These are phyloP conservation scores for Chlorella sp. DNA, from an alignment of 139 green algal genomes.

Conservation along the genomic window DNA sequence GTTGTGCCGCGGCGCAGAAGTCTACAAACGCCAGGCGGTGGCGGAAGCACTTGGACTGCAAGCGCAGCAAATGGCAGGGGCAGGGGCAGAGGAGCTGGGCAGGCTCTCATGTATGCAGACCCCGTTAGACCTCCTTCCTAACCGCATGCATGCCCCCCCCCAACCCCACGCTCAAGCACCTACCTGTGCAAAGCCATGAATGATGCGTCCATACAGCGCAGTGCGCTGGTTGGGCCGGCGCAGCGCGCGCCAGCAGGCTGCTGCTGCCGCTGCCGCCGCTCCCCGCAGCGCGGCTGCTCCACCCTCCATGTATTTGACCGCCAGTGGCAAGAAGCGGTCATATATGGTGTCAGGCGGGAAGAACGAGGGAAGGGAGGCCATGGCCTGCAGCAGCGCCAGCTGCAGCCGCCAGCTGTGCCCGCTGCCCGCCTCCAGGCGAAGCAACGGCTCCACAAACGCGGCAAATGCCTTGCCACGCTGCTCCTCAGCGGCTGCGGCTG, in stretches of 20 bases:
- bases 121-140: too few species aligned
- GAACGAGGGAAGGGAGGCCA: conserved; percentile 51
- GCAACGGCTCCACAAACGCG: conserved; percentile 61
- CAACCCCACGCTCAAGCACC: neutral
- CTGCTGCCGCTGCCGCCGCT: conserved; percentile 57
- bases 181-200: conserved; percentile 68
- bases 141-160: too few species aligned
- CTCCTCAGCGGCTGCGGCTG: neutral
- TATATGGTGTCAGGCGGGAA: conserved; percentile 48
- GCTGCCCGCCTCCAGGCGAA: conserved; percentile 50
- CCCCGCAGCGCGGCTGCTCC: conserved; percentile 56
- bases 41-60: conserved; percentile 48
- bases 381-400: conserved; percentile 40
- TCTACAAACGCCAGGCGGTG: conserved; percentile 65
- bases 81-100: neutral
- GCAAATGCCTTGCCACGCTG: conserved; percentile 34
- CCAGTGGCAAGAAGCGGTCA: conserved; percentile 61
- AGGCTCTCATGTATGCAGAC: too few species aligned
- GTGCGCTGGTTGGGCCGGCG: conserved; percentile 59
- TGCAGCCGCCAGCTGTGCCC: conserved; percentile 60
- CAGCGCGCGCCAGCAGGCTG: conserved; percentile 53
- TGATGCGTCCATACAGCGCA: conserved; percentile 61
- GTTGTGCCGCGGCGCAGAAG: conserved; percentile 49
- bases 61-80: neutral
- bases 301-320: conserved; percentile 49